phyloP scores from a whole-genome alignment of 441 rosid genomes.

The Codiaeum variegatum region DNA sequence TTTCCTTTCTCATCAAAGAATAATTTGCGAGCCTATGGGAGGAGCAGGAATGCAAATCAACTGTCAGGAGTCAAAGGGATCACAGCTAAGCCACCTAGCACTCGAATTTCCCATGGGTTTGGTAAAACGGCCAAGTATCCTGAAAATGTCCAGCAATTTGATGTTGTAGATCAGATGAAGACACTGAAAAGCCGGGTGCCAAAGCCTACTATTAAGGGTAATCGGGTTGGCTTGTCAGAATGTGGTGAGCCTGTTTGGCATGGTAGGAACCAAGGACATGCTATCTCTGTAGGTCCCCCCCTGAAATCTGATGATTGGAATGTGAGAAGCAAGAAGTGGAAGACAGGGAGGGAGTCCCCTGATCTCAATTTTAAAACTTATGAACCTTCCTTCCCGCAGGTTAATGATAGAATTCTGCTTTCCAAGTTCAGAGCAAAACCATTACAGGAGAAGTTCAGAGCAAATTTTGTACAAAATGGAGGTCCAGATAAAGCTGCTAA shows the following conservation, averaged over 20 bases:
- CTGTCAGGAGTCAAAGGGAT: conserved; percentile 31
- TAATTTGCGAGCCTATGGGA: conserved; percentile 40
- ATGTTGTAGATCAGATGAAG: conserved; percentile 53
- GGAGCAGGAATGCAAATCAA: conserved; percentile 35
- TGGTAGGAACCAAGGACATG: conserved; percentile 45
- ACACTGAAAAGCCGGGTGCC: conserved; percentile 41
- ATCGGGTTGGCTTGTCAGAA: conserved; percentile 45
- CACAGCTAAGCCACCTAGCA: conserved; percentile 32
- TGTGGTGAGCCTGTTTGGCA: conserved; percentile 44
- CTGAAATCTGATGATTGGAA: conserved; percentile 53
- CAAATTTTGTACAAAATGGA: conserved; percentile 47
- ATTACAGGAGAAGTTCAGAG: conserved; percentile 56
- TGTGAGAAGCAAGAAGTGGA: conserved; percentile 63
- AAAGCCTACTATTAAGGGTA: conserved; percentile 40
- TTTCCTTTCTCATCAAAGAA: conserved; percentile 57
- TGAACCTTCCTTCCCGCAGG: conserved; percentile 50
- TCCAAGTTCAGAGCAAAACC: conserved; percentile 55
- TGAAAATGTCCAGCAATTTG: conserved; percentile 39
- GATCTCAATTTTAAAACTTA: conserved; percentile 46
- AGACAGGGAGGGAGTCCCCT: conserved; percentile 52
- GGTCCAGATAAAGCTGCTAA: conserved; percentile 36
- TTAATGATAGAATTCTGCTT: conserved; percentile 53
- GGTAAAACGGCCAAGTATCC: conserved; percentile 41
- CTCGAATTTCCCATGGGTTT: conserved; percentile 34
- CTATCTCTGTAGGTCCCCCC: conserved; percentile 45